These are phyloP conservation scores for Fragilariopsis cylindrus DNA, from an alignment of 108 stramenopile species.

Conservation along the genomic window DNA sequence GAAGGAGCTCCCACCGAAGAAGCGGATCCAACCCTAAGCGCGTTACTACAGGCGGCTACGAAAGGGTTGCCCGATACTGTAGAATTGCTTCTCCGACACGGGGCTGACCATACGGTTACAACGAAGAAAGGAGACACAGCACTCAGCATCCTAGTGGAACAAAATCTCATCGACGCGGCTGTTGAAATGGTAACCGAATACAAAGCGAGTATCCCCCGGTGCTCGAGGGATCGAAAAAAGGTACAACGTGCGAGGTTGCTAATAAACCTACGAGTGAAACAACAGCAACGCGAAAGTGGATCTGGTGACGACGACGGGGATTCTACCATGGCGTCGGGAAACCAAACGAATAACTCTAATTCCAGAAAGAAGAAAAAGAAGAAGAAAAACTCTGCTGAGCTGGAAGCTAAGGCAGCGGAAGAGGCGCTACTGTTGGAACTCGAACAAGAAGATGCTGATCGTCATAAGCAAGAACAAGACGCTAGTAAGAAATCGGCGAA, in stretches of 20 bases:
- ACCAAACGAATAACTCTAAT: constrained; percentile 1
- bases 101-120: constrained; percentile 89
- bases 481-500: constrained; percentile 78
- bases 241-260: constrained; percentile 86
- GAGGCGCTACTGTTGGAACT: constrained; percentile 82
- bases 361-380: constrained; percentile 40
- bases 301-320: constrained; percentile 41
- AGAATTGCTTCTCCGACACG: constrained; percentile 75
- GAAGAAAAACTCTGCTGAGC: constrained; percentile 82
- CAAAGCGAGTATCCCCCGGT: constrained; percentile 89
- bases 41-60: constrained; percentile 87
- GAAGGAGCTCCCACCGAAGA: constrained; percentile 90
- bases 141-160: constrained; percentile 88
- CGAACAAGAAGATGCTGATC: constrained; percentile 73
- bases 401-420: constrained; percentile 79
- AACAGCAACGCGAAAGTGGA: constrained; percentile 72
- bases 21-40: constrained; percentile 87
- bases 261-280: constrained; percentile 85
- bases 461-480: constrained; percentile 65
- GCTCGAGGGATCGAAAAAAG: constrained; percentile 90
- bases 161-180: constrained; percentile 89
- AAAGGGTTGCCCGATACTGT: constrained; percentile 89
- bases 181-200: constrained; percentile 92
- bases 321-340: not conserved
- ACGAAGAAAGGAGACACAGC: constrained; percentile 94